A percentile compares a stretch with the other conserved stretches of the same genome.
phyloP scores from a whole-genome alignment of 257 asterid genomes.

The Nemophila menziesii region DNA sequence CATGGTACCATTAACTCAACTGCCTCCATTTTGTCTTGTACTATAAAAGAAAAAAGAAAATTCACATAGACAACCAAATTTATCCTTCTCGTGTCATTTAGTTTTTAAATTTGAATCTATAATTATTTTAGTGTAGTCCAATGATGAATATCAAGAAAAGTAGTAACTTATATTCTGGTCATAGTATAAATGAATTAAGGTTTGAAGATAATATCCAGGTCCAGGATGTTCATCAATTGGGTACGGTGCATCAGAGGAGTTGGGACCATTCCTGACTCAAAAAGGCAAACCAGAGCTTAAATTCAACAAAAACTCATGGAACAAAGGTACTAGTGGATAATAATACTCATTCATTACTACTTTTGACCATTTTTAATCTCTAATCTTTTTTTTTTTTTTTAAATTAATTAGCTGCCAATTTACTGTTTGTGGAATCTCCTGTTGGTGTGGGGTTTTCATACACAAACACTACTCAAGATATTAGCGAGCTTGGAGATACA shows the following conservation, averaged over 20 bases:
- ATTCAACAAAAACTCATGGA: conserved; percentile 60
- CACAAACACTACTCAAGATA: conserved; percentile 60
- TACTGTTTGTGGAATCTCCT: conserved; percentile 75
- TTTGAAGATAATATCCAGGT: conserved; percentile 27
- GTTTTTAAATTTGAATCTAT: background rate
- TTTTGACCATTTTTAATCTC: no score
- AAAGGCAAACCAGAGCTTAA: conserved; percentile 64
- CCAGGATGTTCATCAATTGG: conserved; percentile 97
- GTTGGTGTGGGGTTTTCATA: conserved; percentile 92
- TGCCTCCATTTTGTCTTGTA: no score
- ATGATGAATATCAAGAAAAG: background rate
- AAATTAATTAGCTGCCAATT: conserved; percentile 43
- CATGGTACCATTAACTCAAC: no score
- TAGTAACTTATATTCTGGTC: background rate
- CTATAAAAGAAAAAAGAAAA: no score
- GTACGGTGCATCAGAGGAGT: conserved; percentile 66
- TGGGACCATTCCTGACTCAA: conserved; percentile 72
- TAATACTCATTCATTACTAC: no score
- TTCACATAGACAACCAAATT: no score
- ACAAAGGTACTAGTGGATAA: conserved; percentile 36
- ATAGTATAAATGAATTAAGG: background rate
- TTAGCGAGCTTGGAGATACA: conserved; percentile 49
- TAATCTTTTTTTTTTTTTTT: no score
- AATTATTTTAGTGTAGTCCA: no score
- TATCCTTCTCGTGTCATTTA: background rate